Conservation (phyloP, 257 asterid species). For the Rhazya stricta region DNA sequence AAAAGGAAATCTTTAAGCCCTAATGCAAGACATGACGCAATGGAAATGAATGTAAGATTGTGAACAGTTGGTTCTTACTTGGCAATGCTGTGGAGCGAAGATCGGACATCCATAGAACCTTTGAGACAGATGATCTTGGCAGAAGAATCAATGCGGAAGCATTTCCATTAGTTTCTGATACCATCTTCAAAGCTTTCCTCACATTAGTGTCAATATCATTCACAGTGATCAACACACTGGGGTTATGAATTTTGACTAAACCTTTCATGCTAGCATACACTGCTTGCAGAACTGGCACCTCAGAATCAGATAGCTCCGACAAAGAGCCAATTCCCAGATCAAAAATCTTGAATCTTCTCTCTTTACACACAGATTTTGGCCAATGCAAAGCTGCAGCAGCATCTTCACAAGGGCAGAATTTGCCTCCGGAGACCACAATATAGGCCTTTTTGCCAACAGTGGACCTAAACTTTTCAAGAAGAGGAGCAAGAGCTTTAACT, state of each 20-base stretch:
- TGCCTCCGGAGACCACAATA: slow-evolving; percentile 76
- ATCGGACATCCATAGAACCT: slow-evolving; percentile 92
- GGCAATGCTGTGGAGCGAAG: slow-evolving; percentile 81
- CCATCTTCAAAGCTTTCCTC: slow-evolving; percentile 79
- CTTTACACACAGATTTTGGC: slow-evolving; percentile 74
- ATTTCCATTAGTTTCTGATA: slow-evolving; percentile 39
- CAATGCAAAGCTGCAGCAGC: slow-evolving; percentile 62
- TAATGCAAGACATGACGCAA: neutral
- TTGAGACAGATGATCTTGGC: slow-evolving; percentile 56
- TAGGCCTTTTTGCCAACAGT: slow-evolving; percentile 81
- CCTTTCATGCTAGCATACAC: slow-evolving; percentile 94
- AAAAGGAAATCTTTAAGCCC: too few species aligned
- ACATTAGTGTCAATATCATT: slow-evolving; percentile 56
- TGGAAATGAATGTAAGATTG: neutral
- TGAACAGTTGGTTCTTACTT: slow-evolving; percentile 36
- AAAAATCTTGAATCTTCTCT: slow-evolving; percentile 83
- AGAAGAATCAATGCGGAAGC: slow-evolving; percentile 52
- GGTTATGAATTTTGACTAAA: slow-evolving; percentile 74
- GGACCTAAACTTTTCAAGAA: slow-evolving; percentile 68
- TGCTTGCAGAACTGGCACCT: slow-evolving; percentile 69
- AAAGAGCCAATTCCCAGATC: slow-evolving; percentile 71
- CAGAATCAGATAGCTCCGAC: slow-evolving; percentile 57
- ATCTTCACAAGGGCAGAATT: slow-evolving; percentile 78
- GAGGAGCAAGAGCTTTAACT: slow-evolving; percentile 74
- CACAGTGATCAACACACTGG: slow-evolving; percentile 65